A percentile compares a stretch with the other conserved stretches of the same genome.
phyloP scores from a whole-genome alignment of 495 filamentous ascomycete genomes.

The Hypoxylon lienhwacheense region DNA sequence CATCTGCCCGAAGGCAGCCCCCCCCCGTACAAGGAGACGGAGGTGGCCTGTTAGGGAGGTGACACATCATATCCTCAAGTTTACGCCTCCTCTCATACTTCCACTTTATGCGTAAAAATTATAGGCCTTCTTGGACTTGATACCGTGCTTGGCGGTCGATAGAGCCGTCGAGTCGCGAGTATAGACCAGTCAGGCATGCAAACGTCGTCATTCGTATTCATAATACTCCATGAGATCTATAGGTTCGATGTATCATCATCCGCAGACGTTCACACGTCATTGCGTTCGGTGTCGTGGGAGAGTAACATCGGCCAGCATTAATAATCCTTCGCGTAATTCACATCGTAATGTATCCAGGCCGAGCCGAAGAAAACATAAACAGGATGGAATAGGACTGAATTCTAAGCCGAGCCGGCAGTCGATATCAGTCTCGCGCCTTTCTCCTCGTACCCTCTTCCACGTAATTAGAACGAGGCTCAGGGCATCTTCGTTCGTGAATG shows the following conservation, averaged over 20 bases:
- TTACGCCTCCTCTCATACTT: slow-evolving; percentile 7
- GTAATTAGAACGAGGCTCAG: slow-evolving; percentile 26
- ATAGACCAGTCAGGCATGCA: slow-evolving; percentile 15
- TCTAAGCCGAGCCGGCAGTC: slow-evolving; percentile 4
- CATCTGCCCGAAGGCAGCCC: slow-evolving; percentile 10
- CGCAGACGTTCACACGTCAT: slow-evolving; percentile 18
- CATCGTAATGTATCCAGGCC: slow-evolving; percentile 21
- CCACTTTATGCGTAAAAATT: slow-evolving; percentile 21
- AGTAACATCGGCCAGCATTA: slow-evolving; percentile 19
- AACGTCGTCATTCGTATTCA: slow-evolving; percentile 40
- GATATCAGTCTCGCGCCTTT: slow-evolving; percentile 2
- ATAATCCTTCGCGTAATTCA: slow-evolving; percentile 18
- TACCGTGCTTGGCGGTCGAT: slow-evolving; percentile 12
- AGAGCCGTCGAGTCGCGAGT: slow-evolving; percentile 5
- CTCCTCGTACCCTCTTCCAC: slow-evolving; percentile 20
- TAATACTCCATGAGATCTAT: slow-evolving; percentile 42
- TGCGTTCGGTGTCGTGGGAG: slow-evolving; percentile 19
- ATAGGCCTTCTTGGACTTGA: slow-evolving; percentile 15
- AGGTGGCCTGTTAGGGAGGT: slow-evolving; percentile 8
- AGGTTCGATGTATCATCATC: slow-evolving; percentile 21
- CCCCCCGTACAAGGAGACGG: slow-evolving; percentile 17
- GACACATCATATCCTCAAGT: background rate
- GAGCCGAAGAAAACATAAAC: slow-evolving; percentile 1
- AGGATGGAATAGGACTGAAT: slow-evolving; percentile 13
- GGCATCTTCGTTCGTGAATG: slow-evolving; percentile 15